Base-by-base conservation (phyloP, 345 rosid genomes). In the Eucalyptus shirleyi region DNA sequence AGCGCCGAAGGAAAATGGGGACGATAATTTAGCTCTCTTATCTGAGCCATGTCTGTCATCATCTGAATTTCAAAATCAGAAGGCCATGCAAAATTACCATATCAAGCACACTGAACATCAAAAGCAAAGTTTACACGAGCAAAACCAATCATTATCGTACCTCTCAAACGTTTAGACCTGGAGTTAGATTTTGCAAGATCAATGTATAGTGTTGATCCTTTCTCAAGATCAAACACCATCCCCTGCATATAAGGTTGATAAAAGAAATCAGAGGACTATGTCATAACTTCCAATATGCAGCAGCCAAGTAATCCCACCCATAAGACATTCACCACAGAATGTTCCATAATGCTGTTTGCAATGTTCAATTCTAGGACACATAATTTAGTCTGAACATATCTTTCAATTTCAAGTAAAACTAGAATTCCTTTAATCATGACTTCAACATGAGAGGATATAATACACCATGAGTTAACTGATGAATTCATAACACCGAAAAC, bases 151-250 rank as follows among this genome's bases (percentile, higher is more conserved):
- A 51, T 19, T 8, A 34, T 77, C 10, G 89, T 83, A 94, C 98
- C 98, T 92, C 98, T 95, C 50, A 95, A 81, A 86, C 98, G 99
- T 94, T 97, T 97, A 23, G 97, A 93, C 91, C 97, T 93, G 72
- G 99, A 96, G 93, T 97, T 97, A 49, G 96, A 94, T 94, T 97
- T 97, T 83, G 98, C 99, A 91, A 96, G 95, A 93, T 97, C 98
- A 90, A 97, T 93, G 91, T 94, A 90, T 37, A 97, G 93, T 87
- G 95, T 94, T n/a, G 97, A 94, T 67, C 96, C 97, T 91, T 94
- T 96, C 93, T 97, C 99, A 90, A 95, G 98, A 88, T 97, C 99
- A 93, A 97, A 98, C 86, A 95, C 95, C 96, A 96, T 95, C 44
- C 99, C 97, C 98, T 96, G 95, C 77, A 93, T 90, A 55, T 67